A percentile compares a stretch with the other conserved stretches of the same genome.
Conservation (phyloP, 257 asterid genomes). For the Penstemon davidsonii region DNA sequence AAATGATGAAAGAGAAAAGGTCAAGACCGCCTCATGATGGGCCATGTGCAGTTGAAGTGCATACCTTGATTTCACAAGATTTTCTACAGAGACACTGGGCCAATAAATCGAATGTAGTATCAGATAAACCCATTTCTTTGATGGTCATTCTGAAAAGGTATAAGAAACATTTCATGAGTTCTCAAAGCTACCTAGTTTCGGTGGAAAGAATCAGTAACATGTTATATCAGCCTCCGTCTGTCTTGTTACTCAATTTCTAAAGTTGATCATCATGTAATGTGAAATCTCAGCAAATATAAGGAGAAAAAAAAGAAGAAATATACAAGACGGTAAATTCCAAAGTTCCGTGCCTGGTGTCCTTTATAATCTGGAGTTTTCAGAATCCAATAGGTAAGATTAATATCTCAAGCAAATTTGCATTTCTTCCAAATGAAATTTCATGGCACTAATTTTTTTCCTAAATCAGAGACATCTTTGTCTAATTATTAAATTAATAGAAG, state of each 20-base stretch:
- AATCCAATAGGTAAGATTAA: not conserved
- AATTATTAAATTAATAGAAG: not conserved
- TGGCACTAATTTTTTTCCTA: not conserved
- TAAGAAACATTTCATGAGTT: constrained; percentile 2
- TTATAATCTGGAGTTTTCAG: not conserved
- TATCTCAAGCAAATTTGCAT: not conserved
- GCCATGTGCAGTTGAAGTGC: not conserved
- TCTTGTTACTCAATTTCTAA: not conserved
- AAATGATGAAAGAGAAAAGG: not conserved
- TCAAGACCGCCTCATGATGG: constrained; percentile 4
- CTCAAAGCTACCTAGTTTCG: not conserved
- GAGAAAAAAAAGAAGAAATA: not conserved
- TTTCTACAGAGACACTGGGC: constrained; percentile 47
- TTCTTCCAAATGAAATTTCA: not conserved
- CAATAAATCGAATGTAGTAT: constrained; percentile 42
- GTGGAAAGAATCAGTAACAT: not conserved
- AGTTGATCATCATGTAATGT: not conserved
- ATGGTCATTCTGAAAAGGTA: constrained; percentile 49
- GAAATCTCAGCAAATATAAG: not conserved
- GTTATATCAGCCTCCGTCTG: not conserved
- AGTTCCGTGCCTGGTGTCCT: not conserved
- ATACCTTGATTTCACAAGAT: constrained; percentile 57
- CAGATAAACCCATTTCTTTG: constrained; percentile 44
- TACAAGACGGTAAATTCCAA: not conserved
- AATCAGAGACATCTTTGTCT: not conserved